A percentile compares a stretch with the other conserved stretches of the same genome.
These are phyloP conservation scores for Penicillium oxalicum DNA, from an alignment of 2,329 filamentous ascomycete species.

Conservation along the genomic window DNA sequence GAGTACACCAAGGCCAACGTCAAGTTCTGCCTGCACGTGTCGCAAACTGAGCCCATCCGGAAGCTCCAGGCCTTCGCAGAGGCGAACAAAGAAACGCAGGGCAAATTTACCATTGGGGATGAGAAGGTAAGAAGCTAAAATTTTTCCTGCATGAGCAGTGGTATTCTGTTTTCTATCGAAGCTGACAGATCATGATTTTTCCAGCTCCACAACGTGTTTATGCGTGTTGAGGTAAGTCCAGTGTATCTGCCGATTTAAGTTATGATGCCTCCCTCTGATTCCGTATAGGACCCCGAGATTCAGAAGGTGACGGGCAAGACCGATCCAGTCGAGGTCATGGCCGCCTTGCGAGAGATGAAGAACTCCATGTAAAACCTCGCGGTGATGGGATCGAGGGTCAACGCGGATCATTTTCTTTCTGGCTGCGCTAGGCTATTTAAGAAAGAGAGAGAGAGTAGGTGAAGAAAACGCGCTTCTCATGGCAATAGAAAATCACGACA, in stretches of 20 bases:
- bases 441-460: no score
- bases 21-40: conserved; percentile 73
- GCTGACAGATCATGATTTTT: background rate
- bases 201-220: conserved; percentile 94
- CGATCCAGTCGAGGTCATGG: conserved; percentile 78
- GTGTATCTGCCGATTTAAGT: background rate
- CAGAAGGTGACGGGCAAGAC: conserved; percentile 78
- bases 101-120: conserved; percentile 92
- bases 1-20: conserved; percentile 98
- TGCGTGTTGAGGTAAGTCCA: conserved; percentile 68
- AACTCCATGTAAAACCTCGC: conserved; percentile 36
- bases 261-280: conserved; percentile 1
- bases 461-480: no score
- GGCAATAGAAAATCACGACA: no score
- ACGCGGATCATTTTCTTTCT: no score
- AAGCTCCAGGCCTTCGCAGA: conserved; percentile 71
- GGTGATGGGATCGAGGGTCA: no score
- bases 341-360: conserved; percentile 82
- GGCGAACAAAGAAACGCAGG: conserved; percentile 80
- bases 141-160: no score
- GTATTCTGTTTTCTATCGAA: no score
- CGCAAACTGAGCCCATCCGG: conserved; percentile 68
- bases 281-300: conserved; percentile 65
- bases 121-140: conserved; percentile 63
- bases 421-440: no score